These are phyloP conservation scores for Ceratocystis lukuohia DNA, from an alignment of 2,329 filamentous ascomycete species.

Conservation along the genomic window DNA sequence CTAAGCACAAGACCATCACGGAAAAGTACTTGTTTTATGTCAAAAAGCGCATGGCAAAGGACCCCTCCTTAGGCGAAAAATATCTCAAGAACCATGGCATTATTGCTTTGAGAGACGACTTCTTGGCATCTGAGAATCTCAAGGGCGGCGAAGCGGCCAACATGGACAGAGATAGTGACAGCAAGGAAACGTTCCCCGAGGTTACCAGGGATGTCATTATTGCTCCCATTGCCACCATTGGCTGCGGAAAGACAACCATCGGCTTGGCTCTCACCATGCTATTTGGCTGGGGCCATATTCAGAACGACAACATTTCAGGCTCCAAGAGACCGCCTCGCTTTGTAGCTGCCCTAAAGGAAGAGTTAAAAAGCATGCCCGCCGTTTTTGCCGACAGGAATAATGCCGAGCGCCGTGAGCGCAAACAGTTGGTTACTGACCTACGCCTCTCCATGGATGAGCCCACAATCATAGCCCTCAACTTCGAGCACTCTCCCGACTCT, in stretches of 20 bases:
- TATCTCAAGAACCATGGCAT: constrained; percentile 91
- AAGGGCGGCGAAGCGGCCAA: constrained; percentile 82
- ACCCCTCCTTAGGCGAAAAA: constrained; percentile 52
- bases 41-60: constrained; percentile 53
- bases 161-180: constrained; percentile 41
- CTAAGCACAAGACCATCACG: constrained; percentile 80
- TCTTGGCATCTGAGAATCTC: constrained; percentile 67
- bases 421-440: constrained; percentile 75
- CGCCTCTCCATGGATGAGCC: constrained; percentile 46
- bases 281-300: constrained; percentile 83
- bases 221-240: constrained; percentile 84
- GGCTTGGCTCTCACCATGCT: constrained; percentile 68
- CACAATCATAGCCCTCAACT: constrained; percentile 74
- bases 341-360: constrained; percentile 52
- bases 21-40: constrained; percentile 82
- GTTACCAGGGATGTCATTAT: constrained; percentile 60
- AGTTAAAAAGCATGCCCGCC: constrained; percentile 51
- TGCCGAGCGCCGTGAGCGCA: constrained; percentile 72
- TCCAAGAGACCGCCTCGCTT: constrained; percentile 60
- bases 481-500: constrained; percentile 66
- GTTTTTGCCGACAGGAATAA: constrained; percentile 94
- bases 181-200: constrained; percentile 33
- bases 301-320: constrained; percentile 90
- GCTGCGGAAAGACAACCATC: constrained; percentile 92
- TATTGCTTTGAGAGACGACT: constrained; percentile 78